Evolutionary conservation across 106 monocot species (phyloP).

Genomic region (Dendrobium chrysotoxum): DNA sequence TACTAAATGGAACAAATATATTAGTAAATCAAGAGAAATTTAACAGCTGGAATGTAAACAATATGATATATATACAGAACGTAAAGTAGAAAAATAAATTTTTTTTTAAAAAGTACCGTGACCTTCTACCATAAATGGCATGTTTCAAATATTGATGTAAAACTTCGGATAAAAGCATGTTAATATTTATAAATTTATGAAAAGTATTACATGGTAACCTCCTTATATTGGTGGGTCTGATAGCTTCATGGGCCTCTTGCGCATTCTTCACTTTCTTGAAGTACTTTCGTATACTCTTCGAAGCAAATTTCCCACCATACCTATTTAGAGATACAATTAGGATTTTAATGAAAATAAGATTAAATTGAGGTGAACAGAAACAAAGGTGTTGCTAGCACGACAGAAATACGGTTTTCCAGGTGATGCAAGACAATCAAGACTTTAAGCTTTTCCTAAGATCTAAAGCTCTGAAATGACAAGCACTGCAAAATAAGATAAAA

Average conservation of each 20-base stretch:
- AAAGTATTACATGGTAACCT: conserved; percentile 77
- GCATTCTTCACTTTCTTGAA: conserved; percentile 96
- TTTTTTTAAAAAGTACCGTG: background rate
- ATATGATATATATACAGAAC: background rate
- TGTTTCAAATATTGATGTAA: background rate
- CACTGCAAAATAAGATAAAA: background rate
- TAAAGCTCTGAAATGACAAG: background rate
- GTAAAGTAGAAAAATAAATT: background rate
- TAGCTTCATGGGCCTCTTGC: conserved; percentile 99
- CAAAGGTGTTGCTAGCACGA: background rate
- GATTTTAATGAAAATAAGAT: background rate
- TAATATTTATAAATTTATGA: background rate
- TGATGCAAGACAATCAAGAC: background rate
- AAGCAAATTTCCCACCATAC: conserved; percentile 69
- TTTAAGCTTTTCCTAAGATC: background rate
- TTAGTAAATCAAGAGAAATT: background rate
- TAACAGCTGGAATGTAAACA: background rate
- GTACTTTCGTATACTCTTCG: conserved; percentile 53
- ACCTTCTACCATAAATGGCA: background rate
- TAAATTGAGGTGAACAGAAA: background rate
- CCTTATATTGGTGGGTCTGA: conserved; percentile 85
- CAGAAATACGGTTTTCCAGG: background rate
- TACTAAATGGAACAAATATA: background rate
- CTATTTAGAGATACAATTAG: conserved; percentile 21
- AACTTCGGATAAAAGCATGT: background rate